These are phyloP conservation scores for Cladosporium cucumerinum DNA, from an alignment of 2,329 filamentous ascomycete genomes.

Conservation along the genomic window DNA sequence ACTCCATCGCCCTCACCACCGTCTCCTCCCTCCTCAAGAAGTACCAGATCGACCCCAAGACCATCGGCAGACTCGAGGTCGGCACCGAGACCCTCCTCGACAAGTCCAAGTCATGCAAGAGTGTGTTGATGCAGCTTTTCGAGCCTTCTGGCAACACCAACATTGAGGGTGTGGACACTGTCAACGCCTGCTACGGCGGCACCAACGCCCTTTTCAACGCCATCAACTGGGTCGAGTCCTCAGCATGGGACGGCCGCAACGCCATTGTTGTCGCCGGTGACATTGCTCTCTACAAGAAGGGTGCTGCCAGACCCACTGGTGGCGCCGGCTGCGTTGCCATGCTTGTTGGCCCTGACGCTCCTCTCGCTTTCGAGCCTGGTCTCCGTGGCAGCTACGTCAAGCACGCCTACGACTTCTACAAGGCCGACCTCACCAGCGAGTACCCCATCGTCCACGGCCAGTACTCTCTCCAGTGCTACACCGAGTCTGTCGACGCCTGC, in stretches of 20 bases:
- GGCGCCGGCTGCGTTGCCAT: slow-evolving; percentile 54
- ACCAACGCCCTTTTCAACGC: slow-evolving; percentile 55
- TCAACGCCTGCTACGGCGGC: slow-evolving; percentile 54
- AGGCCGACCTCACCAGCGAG: slow-evolving; percentile 53
- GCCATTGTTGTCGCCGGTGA: slow-evolving; percentile 53
- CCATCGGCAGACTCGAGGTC: slow-evolving; percentile 52
- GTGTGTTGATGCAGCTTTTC: slow-evolving; percentile 53
- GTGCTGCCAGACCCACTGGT: slow-evolving; percentile 51
- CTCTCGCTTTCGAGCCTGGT: slow-evolving; percentile 49
- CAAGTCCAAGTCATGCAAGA: slow-evolving; percentile 56
- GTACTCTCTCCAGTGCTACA: slow-evolving; percentile 53
- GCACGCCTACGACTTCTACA: slow-evolving; percentile 55
- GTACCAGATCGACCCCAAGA: slow-evolving; percentile 51
- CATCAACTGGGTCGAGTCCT: slow-evolving; percentile 54
- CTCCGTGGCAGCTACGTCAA: slow-evolving; percentile 50
- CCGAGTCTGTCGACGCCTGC: slow-evolving; percentile 51
- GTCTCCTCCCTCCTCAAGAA: slow-evolving; percentile 52
- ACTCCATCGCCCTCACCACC: slow-evolving; percentile 52
- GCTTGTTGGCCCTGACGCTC: slow-evolving; percentile 51
- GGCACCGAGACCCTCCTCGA: slow-evolving; percentile 54
- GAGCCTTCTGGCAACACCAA: slow-evolving; percentile 48
- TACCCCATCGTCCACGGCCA: slow-evolving; percentile 54
- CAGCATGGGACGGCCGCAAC: slow-evolving; percentile 52
- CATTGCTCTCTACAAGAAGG: slow-evolving; percentile 55
- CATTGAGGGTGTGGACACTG: slow-evolving; percentile 52